A percentile compares a stretch with the other conserved stretches of the same genome.
phyloP scores from a whole-genome alignment of 345 rosid species.

The Crucihimalaya himalaica region DNA sequence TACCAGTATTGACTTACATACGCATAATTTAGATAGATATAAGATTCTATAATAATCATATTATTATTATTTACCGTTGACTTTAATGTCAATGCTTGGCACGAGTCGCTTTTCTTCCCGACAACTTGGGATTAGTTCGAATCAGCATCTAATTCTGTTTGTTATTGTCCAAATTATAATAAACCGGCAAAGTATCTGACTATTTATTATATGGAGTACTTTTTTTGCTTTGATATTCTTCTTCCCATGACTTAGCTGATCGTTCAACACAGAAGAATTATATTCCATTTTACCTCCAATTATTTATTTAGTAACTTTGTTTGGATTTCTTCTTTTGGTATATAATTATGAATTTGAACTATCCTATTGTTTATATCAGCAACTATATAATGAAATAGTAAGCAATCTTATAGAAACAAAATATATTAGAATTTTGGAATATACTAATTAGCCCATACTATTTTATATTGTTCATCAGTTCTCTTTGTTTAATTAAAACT shows the following conservation, averaged over 20 bases:
- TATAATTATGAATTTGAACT: background rate
- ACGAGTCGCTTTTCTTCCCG: conserved; percentile 22
- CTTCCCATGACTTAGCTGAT: conserved; percentile 23
- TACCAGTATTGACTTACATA: background rate
- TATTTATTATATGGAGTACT: conserved; percentile 8
- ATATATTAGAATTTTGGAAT: background rate
- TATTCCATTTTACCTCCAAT: conserved; percentile 20
- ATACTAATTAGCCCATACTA: background rate
- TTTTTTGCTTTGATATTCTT: conserved; percentile 4
- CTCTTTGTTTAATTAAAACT: too few species aligned
- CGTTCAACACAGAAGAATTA: conserved; percentile 5
- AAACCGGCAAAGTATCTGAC: conserved; percentile 7
- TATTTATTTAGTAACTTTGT: conserved; percentile 18
- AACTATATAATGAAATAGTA: background rate
- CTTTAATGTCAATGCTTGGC: conserved; percentile 28
- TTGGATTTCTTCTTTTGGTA: background rate
- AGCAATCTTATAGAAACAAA: background rate
- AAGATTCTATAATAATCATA: background rate
- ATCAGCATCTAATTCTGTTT: conserved; percentile 36
- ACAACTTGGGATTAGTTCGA: conserved; percentile 41
- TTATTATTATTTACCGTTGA: conserved; percentile 25
- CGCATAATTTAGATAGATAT: background rate
- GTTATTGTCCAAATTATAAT: background rate
- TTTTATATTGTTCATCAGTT: background rate
- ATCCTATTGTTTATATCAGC: background rate